Evolutionary conservation across 2,329 filamentous ascomycete species (phyloP).

Genomic region (Penicillium nordicum): DNA sequence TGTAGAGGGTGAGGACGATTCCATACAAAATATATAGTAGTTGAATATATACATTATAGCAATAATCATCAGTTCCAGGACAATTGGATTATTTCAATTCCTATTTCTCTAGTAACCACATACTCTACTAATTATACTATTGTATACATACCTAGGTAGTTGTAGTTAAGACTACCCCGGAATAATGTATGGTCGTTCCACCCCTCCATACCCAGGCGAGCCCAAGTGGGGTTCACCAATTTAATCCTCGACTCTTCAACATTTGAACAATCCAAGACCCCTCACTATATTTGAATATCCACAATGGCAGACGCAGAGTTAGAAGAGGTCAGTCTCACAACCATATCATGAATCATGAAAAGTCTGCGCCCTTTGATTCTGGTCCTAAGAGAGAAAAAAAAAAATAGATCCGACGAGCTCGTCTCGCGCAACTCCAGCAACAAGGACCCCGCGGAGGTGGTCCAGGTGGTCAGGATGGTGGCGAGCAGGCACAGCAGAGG

Average conservation of each 20-base stretch:
- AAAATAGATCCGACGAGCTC: constrained; percentile 78
- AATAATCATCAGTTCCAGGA: not conserved
- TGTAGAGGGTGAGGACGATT: not conserved
- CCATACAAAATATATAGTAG: not conserved
- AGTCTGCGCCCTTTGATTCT: not conserved
- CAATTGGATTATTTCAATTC: not conserved
- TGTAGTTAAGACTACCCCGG: not conserved
- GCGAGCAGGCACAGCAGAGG: constrained; percentile 60
- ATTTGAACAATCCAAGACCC: not conserved
- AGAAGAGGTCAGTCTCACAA: constrained; percentile 51
- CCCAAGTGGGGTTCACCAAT: constrained; percentile 20
- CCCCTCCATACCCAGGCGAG: constrained; percentile 20
- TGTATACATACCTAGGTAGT: not conserved
- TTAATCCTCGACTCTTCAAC: constrained; percentile 12
- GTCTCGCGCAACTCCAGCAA: constrained; percentile 87
- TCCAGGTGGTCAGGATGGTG: constrained; percentile 46
- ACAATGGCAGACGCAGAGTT: constrained; percentile 64
- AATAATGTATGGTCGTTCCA: not conserved
- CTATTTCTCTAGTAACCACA: too few relatives aligned
- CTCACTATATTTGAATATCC: not conserved
- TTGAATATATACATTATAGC: too few relatives aligned
- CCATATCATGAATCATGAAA: not conserved
- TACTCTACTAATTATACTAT: not conserved
- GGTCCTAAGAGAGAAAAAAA: constrained; percentile 3
- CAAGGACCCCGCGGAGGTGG: constrained; percentile 50